These are phyloP conservation scores for Aspergillus sp. DNA, from an alignment of 2,329 filamentous ascomycete genomes.

Conservation along the genomic window DNA sequence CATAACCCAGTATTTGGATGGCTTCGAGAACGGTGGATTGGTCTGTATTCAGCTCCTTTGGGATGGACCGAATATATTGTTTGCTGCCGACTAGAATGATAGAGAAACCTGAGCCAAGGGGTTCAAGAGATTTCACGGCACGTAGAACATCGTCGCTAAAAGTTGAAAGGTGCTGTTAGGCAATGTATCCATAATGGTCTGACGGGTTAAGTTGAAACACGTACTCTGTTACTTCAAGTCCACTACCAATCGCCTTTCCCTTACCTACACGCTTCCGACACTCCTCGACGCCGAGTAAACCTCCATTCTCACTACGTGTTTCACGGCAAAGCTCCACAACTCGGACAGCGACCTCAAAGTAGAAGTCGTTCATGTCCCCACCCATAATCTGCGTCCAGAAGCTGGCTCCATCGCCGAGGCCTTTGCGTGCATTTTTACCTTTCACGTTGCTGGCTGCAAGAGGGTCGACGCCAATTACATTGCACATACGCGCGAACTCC, in stretches of 20 bases:
- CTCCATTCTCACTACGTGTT: slow-evolving; percentile 87
- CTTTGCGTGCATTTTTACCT: slow-evolving; percentile 49
- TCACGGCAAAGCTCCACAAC: slow-evolving; percentile 90
- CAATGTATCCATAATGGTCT: not conserved
- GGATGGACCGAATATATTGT: slow-evolving; percentile 86
- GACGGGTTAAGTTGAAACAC: slow-evolving; percentile 23
- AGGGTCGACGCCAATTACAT: slow-evolving; percentile 93
- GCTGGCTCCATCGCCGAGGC: slow-evolving; percentile 56
- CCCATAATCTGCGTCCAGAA: slow-evolving; percentile 94
- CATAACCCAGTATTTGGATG: slow-evolving; percentile 83
- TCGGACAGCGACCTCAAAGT: slow-evolving; percentile 94
- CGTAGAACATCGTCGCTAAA: slow-evolving; percentile 80
- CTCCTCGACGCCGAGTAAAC: slow-evolving; percentile 81
- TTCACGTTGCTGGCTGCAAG: slow-evolving; percentile 67
- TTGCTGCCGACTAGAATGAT: slow-evolving; percentile 80
- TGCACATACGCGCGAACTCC: slow-evolving; percentile 98
- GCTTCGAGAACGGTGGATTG: slow-evolving; percentile 91
- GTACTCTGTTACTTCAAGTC: slow-evolving; percentile 76
- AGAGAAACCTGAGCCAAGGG: slow-evolving; percentile 83
- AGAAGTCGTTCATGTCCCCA: slow-evolving; percentile 93
- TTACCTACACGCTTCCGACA: slow-evolving; percentile 73
- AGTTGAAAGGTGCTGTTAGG: not conserved
- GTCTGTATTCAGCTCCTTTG: slow-evolving; percentile 92
- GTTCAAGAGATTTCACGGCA: slow-evolving; percentile 81
- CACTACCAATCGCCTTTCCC: slow-evolving; percentile 71